Conservation (phyloP, 208 protist genomes). For the Leptomonas pyrrhocoris region DNA sequence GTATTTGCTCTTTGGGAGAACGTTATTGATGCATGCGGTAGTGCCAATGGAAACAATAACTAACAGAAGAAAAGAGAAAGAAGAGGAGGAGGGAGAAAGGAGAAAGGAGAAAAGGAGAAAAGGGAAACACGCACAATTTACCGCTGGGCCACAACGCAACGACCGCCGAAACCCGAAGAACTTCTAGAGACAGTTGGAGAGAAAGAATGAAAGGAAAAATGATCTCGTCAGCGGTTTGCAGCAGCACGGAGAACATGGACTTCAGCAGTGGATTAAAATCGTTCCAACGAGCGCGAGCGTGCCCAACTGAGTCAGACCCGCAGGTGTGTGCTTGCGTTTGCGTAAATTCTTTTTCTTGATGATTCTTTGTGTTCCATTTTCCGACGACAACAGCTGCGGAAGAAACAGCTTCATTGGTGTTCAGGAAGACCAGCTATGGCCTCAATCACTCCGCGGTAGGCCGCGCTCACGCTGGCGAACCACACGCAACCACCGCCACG, state of each 20-base stretch:
- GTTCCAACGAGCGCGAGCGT: not conserved
- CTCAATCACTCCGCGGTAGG: not conserved
- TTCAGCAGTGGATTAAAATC: constrained; percentile 2
- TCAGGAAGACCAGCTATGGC: not conserved
- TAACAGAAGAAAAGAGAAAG: constrained; percentile 15
- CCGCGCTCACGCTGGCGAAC: constrained; percentile 17
- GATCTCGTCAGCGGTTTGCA: constrained; percentile 12
- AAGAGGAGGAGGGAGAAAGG: constrained; percentile 24
- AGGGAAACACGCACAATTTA: constrained; percentile 13
- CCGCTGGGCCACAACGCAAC: not conserved
- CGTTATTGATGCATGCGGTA: not conserved
- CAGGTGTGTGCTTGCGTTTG: not conserved
- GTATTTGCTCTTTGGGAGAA: not conserved
- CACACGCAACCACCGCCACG: not conserved
- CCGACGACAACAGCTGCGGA: no score
- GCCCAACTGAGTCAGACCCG: not conserved
- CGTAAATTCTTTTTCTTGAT: not conserved
- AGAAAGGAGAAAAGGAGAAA: constrained; percentile 16
- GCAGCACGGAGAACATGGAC: constrained; percentile 6
- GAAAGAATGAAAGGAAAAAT: constrained; percentile 5
- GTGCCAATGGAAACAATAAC: not conserved
- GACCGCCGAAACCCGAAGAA: constrained; percentile 1
- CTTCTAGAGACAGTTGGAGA: not conserved
- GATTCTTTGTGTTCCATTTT: not conserved
- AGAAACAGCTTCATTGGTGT: not conserved